These are phyloP conservation scores for Pichia scutulata DNA, from an alignment of 805 yeast species.

Conservation along the genomic window DNA sequence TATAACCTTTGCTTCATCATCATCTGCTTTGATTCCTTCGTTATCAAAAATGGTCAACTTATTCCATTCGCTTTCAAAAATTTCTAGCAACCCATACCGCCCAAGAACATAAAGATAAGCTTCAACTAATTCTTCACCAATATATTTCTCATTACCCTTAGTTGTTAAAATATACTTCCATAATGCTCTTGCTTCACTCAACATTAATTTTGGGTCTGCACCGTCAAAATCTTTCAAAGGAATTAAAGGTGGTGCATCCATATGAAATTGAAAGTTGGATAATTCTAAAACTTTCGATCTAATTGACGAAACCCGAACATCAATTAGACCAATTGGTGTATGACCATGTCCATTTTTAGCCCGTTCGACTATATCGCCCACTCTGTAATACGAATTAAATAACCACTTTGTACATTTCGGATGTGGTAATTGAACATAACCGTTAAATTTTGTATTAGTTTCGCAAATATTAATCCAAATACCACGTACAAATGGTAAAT, in stretches of 20 bases:
- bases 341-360: constrained; percentile 1
- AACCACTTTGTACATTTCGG: constrained; percentile 30
- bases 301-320: constrained; percentile 35
- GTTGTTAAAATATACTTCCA: constrained; percentile 45
- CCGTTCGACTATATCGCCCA: constrained; percentile 7
- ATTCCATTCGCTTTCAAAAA: constrained; percentile 30
- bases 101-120: constrained; percentile 45
- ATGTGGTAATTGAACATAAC: constrained; percentile 16
- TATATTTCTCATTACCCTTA: constrained; percentile 12
- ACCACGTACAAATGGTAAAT: constrained; percentile 63
- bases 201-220: constrained; percentile 31
- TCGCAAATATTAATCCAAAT: constrained; percentile 34
- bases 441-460: constrained; percentile 16
- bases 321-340: constrained; percentile 27
- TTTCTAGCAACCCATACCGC: constrained; percentile 28
- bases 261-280: constrained; percentile 25
- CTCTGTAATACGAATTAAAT: constrained; percentile 32
- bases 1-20: constrained; percentile 18
- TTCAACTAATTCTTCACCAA: constrained; percentile 38
- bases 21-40: constrained; percentile 16
- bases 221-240: constrained; percentile 30
- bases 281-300: constrained; percentile 30
- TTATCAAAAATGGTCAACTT: constrained; percentile 28
- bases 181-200: constrained; percentile 74
- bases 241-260: constrained; percentile 69